A percentile compares a stretch with the other conserved stretches of the same genome.
Evolutionary conservation across 352 stramenopile genomes (phyloP).

Genomic region (Pythium biforme): DNA sequence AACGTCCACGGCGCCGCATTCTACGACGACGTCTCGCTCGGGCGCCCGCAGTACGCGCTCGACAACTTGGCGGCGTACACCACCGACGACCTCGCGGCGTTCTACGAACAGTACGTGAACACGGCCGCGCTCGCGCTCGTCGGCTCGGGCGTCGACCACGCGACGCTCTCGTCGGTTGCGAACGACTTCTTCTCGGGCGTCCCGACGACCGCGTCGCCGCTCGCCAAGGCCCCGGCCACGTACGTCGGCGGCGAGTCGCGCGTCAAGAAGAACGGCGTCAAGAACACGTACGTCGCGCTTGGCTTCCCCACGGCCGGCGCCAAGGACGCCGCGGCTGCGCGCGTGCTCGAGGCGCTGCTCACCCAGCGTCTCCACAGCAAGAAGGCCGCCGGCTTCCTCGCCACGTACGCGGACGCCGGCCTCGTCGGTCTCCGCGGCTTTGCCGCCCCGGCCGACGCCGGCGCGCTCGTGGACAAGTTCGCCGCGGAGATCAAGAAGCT

Average conservation of each 20-base stretch:
- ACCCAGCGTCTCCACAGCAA: slow-evolving; percentile 59
- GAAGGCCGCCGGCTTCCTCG: slow-evolving; percentile 56
- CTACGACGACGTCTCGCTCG: slow-evolving; percentile 77
- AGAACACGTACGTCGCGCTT: slow-evolving; percentile 75
- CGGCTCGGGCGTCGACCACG: slow-evolving; percentile 63
- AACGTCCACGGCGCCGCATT: slow-evolving; percentile 73
- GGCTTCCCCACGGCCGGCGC: slow-evolving; percentile 60
- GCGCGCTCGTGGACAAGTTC: slow-evolving; percentile 68
- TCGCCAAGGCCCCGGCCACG: slow-evolving; percentile 32
- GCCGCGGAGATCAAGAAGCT: slow-evolving; percentile 74
- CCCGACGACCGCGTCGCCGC: slow-evolving; percentile 27
- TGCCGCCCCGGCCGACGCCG: slow-evolving; percentile 48
- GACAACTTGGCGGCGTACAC: slow-evolving; percentile 60
- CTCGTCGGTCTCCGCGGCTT: slow-evolving; percentile 66
- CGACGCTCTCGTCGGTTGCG: slow-evolving; percentile 53
- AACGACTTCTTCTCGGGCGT: slow-evolving; percentile 66
- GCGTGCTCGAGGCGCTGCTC: slow-evolving; percentile 73
- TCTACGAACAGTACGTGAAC: slow-evolving; percentile 74
- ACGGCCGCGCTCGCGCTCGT: slow-evolving; percentile 56
- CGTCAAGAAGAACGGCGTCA: slow-evolving; percentile 50
- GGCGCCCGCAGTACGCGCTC: slow-evolving; percentile 41
- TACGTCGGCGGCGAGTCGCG: slow-evolving; percentile 83
- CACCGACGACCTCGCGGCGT: slow-evolving; percentile 50
- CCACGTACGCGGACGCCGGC: slow-evolving; percentile 59
- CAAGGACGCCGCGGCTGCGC: slow-evolving; percentile 48